Evolutionary conservation across 257 asterid genomes (phyloP), one percentile per base, ranked within the genome.

Genomic region (Mentha longifolia): DNA sequence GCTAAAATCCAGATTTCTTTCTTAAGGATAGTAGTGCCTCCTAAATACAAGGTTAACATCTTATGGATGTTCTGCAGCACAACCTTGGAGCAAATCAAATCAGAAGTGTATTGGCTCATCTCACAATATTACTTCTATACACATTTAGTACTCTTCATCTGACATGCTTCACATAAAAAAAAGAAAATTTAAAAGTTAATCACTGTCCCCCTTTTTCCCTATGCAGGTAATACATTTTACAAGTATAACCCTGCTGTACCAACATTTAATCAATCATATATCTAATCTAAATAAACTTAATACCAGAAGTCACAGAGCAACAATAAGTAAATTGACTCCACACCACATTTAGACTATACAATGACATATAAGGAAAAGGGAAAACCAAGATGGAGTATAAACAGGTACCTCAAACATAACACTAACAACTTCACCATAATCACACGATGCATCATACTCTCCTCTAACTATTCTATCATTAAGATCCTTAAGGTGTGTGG

Each of bases 321-420:
- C 46, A 35, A 12, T 3, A 67, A 46, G 67, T 68, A 51, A 39
- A 67, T 14, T 51, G 28, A 61, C 43, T 54, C 56, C 60, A 30
- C 28, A 1, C 65, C 6, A 55, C 52, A 17, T 62, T 31, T 41
- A 49, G 25, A 66, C 71, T 3, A 12, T 4, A 57, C 56, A 46
- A 61, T 12, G 35, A 52, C 51, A 62, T 6, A 31, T 11, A 67
- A 37, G 31, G 15, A 35, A 79, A 66, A 45, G 13, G 56, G 45
- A 25, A 62, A 69, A 70, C 57, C 72, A 57, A 71, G 51, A 50
- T 19, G 51, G 57, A 52, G 70, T 47, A 9, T 52, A 35, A n/a
- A 42, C 50, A 68, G 31, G 61, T 77, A 94, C 99, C 99, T 94
- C 99, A 80, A 89, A 91, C 96, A 91, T 85, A 75, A 91, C 76